A percentile compares a stretch with the other conserved stretches of the same genome.
phyloP scores from a whole-genome alignment of 257 asterid genomes.

The Solanum pimpinellifolium region DNA sequence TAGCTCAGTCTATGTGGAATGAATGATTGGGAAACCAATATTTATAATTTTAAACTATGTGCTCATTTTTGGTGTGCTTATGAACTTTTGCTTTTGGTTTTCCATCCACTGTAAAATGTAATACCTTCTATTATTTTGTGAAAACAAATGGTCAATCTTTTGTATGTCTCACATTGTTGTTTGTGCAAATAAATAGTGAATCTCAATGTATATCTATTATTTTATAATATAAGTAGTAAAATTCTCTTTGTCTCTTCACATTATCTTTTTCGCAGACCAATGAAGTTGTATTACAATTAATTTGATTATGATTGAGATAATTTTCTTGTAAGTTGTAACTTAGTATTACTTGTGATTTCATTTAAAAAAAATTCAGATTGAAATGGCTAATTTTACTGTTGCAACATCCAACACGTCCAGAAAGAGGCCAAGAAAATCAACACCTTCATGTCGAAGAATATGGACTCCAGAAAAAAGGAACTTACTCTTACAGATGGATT shows the following conservation, averaged over 20 bases:
- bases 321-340: neutral
- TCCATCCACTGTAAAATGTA: no score
- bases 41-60: no score
- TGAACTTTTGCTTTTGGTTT: neutral
- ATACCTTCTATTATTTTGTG: neutral
- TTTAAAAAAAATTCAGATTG: no score
- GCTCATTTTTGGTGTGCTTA: neutral
- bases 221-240: no score
- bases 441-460: neutral
- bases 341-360: neutral
- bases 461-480: neutral
- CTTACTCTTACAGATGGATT: neutral
- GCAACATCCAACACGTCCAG: neutral
- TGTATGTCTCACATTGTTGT: neutral
- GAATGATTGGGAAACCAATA: neutral
- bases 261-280: no score
- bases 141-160: neutral
- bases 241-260: no score
- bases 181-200: no score
- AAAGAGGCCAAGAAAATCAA: neutral
- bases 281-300: no score
- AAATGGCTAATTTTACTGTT: no score
- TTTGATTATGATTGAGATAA: no score
- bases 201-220: neutral
- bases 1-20: neutral